Percentiles rank a stretch among this genome's conserved stretches.
These are phyloP conservation scores for Capsella rubella DNA, from an alignment of 441 rosid genomes.

Conservation along the genomic window DNA sequence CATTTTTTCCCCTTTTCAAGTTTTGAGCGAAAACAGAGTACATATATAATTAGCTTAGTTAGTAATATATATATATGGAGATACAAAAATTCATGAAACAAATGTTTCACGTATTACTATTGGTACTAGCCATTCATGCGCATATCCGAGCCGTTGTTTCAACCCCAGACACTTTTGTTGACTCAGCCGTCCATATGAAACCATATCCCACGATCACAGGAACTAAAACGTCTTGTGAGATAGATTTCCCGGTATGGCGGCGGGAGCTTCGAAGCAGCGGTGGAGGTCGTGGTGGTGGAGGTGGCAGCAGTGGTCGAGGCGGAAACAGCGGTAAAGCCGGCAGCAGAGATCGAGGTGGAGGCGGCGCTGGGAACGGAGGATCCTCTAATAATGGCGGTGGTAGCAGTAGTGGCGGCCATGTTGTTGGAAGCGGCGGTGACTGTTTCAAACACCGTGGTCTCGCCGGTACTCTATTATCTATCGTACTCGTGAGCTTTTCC, in stretches of 20 bases:
- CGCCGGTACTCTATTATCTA: not conserved
- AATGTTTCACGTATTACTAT: conserved; percentile 7
- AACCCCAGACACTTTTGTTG: not conserved
- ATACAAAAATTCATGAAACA: conserved; percentile 15
- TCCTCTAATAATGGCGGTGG: conserved; percentile 12
- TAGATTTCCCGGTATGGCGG: conserved; percentile 12
- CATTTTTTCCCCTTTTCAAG: not conserved
- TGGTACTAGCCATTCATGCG: conserved; percentile 30
- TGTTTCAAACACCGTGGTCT: conserved; percentile 19
- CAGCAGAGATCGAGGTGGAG: not conserved
- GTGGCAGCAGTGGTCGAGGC: not conserved
- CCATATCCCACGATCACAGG: not conserved
- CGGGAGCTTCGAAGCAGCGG: conserved; percentile 37
- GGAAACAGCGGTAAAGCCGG: not conserved
- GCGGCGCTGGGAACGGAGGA: not conserved
- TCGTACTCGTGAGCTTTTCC: conserved; percentile 18
- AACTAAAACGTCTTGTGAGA: not conserved
- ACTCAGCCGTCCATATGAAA: conserved; percentile 20
- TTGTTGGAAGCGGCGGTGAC: conserved; percentile 14
- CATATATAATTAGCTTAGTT: too few relatives aligned
- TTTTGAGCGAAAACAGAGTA: not conserved
- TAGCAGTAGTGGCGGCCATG: conserved; percentile 6
- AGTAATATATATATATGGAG: not conserved
- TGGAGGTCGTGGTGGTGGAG: conserved; percentile 14
- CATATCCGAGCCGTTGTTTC: not conserved